Percentiles rank a stretch among this genome's conserved stretches.
phyloP scores from a whole-genome alignment of 2,329 filamentous ascomycete genomes.

The Dactylellina parvicollis region DNA sequence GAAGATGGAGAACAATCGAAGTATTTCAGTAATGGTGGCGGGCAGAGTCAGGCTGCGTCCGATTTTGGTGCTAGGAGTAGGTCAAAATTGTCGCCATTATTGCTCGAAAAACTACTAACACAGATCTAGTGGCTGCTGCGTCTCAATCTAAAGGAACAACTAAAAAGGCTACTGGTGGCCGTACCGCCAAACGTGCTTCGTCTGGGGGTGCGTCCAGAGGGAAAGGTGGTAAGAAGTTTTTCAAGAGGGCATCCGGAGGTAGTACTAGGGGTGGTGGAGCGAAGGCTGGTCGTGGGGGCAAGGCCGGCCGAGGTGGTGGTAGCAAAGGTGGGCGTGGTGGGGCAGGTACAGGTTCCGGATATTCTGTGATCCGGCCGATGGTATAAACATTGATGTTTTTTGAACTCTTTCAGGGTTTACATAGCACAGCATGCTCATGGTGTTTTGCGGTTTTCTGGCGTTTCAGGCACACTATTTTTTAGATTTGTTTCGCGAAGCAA shows the following conservation, averaged over 20 bases:
- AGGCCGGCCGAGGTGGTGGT: too few relatives aligned
- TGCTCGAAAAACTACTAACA: conserved; percentile 1
- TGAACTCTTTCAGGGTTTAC: neutral
- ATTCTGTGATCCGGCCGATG: conserved; percentile 34
- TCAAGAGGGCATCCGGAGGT: conserved; percentile 24
- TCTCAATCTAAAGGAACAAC: conserved; percentile 22
- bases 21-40: conserved; percentile 31
- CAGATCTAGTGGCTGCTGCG: conserved; percentile 35
- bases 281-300: neutral
- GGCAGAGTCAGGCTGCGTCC: conserved; percentile 18
- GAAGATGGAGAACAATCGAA: conserved; percentile 31
- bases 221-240: conserved; percentile 34
- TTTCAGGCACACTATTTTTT: conserved; percentile 4
- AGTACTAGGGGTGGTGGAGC: conserved; percentile 1
- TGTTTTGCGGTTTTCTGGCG: conserved; percentile 22
- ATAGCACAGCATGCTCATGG: conserved; percentile 18
- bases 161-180: conserved; percentile 15
- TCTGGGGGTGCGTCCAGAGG: conserved; percentile 6
- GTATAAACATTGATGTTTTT: conserved; percentile 7
- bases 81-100: neutral
- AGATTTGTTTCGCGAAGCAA: neutral
- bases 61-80: conserved; percentile 46
- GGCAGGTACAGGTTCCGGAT: conserved; percentile 9
- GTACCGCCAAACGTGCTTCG: conserved; percentile 5
- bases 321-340: conserved; percentile 26